Evolutionary conservation across 352 stramenopile genomes (phyloP).

Genomic region (Aphanomyces invadans): DNA sequence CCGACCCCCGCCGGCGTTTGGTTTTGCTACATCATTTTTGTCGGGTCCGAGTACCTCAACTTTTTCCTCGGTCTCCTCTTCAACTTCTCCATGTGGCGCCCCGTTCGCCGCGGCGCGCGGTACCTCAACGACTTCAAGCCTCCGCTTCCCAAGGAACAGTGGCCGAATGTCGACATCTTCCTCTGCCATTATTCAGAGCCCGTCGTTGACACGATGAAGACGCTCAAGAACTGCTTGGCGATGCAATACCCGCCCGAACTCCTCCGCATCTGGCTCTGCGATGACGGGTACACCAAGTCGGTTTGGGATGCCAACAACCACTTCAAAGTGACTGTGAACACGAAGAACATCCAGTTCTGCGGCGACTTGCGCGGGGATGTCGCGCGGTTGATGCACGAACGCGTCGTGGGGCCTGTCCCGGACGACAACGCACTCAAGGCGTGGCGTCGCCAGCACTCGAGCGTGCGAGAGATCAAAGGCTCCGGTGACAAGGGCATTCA

Average conservation of each 20-base stretch:
- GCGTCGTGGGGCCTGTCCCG: conserved; percentile 63
- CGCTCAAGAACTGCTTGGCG: conserved; percentile 77
- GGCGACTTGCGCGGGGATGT: conserved; percentile 78
- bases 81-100: conserved; percentile 89
- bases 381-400: conserved; percentile 80
- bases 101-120: conserved; percentile 76
- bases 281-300: conserved; percentile 87
- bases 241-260: conserved; percentile 85
- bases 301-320: conserved; percentile 86
- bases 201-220: conserved; percentile 74
- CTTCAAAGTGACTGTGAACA: conserved; percentile 87
- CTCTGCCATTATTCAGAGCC: conserved; percentile 88
- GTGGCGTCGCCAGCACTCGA: conserved; percentile 82
- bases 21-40: conserved; percentile 82
- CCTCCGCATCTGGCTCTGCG: conserved; percentile 78
- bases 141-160: conserved; percentile 81
- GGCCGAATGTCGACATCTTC: conserved; percentile 82
- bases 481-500: conserved; percentile 71
- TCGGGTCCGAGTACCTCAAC: conserved; percentile 83
- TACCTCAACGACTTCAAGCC: conserved; percentile 89
- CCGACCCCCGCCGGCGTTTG: conserved; percentile 53
- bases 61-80: conserved; percentile 81
- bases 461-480: conserved; percentile 74
- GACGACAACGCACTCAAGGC: conserved; percentile 72
- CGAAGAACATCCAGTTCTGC: conserved; percentile 79